phyloP scores from a whole-genome alignment of 1,139 yeast genomes.

The Blastobotrys malaysiensis region DNA sequence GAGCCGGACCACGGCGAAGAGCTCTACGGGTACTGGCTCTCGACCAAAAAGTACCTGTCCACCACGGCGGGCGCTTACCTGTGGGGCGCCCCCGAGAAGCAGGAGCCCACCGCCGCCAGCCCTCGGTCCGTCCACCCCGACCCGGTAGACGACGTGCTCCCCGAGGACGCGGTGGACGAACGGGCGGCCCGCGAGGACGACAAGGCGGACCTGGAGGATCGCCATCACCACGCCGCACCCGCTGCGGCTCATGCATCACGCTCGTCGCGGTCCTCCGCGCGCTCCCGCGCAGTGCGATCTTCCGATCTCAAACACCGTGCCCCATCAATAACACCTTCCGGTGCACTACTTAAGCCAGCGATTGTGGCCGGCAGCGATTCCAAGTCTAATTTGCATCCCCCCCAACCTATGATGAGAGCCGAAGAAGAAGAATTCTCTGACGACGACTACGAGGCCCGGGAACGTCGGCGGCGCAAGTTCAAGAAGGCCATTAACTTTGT shows the following conservation, averaged over 20 bases:
- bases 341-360: not conserved
- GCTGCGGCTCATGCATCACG: not conserved
- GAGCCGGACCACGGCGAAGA: slow-evolving; percentile 8
- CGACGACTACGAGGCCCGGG: slow-evolving; percentile 13
- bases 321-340: not conserved
- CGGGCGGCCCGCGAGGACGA: not conserved
- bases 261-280: too few relatives aligned
- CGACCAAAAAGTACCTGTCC: slow-evolving; percentile 11
- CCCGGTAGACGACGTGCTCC: too few relatives aligned
- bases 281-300: not conserved
- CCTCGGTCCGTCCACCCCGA: too few relatives aligned
- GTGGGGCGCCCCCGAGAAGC: not conserved
- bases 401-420: not conserved
- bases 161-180: too few relatives aligned
- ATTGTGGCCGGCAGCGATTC: not conserved
- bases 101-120: too few relatives aligned
- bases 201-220: too few relatives aligned
- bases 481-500: slow-evolving; percentile 20
- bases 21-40: slow-evolving; percentile 14
- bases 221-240: not conserved
- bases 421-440: slow-evolving; percentile 14
- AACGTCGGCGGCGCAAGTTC: slow-evolving; percentile 10
- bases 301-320: not conserved
- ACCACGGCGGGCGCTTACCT: slow-evolving; percentile 2
- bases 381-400: not conserved